These are phyloP conservation scores for Rhynchosporium agropyri DNA, from an alignment of 2,329 filamentous ascomycete species.

Conservation along the genomic window DNA sequence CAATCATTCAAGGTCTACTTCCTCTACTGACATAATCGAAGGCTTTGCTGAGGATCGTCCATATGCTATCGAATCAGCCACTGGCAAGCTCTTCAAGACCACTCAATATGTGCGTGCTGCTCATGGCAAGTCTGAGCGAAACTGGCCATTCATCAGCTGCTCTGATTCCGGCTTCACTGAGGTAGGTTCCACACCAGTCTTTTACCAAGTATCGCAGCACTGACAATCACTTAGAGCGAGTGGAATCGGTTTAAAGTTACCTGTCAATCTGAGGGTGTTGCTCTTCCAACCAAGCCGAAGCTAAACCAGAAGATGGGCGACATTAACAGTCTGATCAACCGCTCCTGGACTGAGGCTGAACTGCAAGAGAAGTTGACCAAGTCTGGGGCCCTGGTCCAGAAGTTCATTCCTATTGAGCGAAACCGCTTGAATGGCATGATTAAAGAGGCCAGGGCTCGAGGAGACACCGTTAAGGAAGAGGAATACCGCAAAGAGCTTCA, in stretches of 20 bases:
- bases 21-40: slow-evolving; percentile 45
- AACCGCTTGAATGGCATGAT: slow-evolving; percentile 66
- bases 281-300: slow-evolving; percentile 71
- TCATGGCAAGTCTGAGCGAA: slow-evolving; percentile 79
- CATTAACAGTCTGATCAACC: slow-evolving; percentile 78
- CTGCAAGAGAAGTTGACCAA: slow-evolving; percentile 77
- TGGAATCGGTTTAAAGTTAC: slow-evolving; percentile 79
- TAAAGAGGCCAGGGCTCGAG: slow-evolving; percentile 65
- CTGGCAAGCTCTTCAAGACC: slow-evolving; percentile 77
- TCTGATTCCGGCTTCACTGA: slow-evolving; percentile 87
- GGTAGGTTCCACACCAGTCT: slow-evolving; percentile 50
- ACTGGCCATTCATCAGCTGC: slow-evolving; percentile 88
- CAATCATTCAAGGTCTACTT: neutral
- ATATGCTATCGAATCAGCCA: slow-evolving; percentile 76
- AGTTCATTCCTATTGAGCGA: slow-evolving; percentile 68
- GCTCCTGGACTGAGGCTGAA: slow-evolving; percentile 80
- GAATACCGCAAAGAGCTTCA: slow-evolving; percentile 63
- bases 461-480: slow-evolving; percentile 60
- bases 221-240: slow-evolving; percentile 59
- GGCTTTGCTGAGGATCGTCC: slow-evolving; percentile 78
- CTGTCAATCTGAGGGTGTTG: slow-evolving; percentile 70
- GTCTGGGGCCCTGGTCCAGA: slow-evolving; percentile 67
- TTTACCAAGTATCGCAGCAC: slow-evolving; percentile 13
- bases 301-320: slow-evolving; percentile 75
- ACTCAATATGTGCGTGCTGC: slow-evolving; percentile 82